These are phyloP conservation scores for Mortierella claussenii DNA, from an alignment of 192 early-diverging fungal species.

Conservation along the genomic window DNA sequence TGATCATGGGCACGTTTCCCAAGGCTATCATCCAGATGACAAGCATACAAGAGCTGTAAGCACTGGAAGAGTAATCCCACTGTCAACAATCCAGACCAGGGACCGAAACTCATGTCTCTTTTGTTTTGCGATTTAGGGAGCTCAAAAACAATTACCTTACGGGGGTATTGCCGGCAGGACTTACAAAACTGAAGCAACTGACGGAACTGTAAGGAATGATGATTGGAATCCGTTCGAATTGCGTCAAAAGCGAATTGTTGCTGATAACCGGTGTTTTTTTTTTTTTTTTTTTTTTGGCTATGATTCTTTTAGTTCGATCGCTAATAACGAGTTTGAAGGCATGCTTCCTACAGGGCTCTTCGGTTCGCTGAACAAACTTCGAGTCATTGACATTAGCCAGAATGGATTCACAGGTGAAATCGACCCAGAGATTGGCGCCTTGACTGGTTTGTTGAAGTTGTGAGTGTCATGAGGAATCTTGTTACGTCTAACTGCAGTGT, in stretches of 20 bases:
- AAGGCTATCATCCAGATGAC: slow-evolving; percentile 24
- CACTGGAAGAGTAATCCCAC: neutral
- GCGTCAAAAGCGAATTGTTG: neutral
- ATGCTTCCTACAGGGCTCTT: slow-evolving; percentile 18
- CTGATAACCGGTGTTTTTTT: too few species aligned
- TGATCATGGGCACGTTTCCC: slow-evolving; percentile 27
- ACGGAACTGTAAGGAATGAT: slow-evolving; percentile 21
- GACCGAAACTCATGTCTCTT: too few species aligned
- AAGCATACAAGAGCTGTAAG: slow-evolving; percentile 36
- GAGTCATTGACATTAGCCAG: slow-evolving; percentile 32
- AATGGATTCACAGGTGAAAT: slow-evolving; percentile 37
- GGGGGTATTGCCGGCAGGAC: slow-evolving; percentile 9
- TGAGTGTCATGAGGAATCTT: too few species aligned
- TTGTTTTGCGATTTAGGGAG: slow-evolving; percentile 1
- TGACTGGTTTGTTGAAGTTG: slow-evolving; percentile 21
- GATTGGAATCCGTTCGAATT: neutral
- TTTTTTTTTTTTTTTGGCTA: neutral
- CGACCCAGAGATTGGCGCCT: slow-evolving; percentile 10
- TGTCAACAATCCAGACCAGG: too few species aligned
- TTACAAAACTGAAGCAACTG: slow-evolving; percentile 27
- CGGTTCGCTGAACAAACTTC: slow-evolving; percentile 18
- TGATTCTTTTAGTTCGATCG: slow-evolving; percentile 22
- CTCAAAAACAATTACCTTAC: slow-evolving; percentile 43
- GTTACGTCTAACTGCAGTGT: too few species aligned
- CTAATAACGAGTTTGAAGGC: slow-evolving; percentile 42